These are phyloP conservation scores for Anacardium occidentale DNA, from an alignment of 345 rosid genomes.

Conservation along the genomic window DNA sequence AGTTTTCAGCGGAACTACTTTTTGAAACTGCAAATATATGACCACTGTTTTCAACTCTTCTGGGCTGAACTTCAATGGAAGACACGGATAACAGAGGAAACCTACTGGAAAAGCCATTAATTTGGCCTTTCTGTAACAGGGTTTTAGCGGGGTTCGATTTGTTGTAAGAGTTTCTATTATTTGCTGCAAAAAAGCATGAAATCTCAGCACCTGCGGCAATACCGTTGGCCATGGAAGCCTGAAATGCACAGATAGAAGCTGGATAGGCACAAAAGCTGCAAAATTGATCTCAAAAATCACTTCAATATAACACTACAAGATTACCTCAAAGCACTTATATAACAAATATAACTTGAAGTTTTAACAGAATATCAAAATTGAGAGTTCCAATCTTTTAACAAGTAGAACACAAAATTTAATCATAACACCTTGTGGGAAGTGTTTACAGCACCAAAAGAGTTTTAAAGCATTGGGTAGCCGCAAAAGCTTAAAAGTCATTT, in stretches of 20 bases:
- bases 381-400: too few species aligned
- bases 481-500: too few species aligned
- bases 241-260: not conserved
- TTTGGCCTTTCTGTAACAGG: not conserved
- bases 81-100: not conserved
- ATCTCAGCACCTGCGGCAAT: slow-evolving; percentile 21
- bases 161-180: not conserved
- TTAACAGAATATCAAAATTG: too few species aligned
- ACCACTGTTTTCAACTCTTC: not conserved
- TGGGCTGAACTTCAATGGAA: not conserved
- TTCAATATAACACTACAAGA: not conserved
- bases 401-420: too few species aligned
- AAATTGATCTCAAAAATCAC: not conserved
- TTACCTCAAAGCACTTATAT: not conserved
- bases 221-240: slow-evolving; percentile 14
- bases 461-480: too few species aligned
- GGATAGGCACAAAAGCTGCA: not conserved
- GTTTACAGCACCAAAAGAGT: too few species aligned
- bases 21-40: slow-evolving; percentile 28
- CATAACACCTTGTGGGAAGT: too few species aligned
- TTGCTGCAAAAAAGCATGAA: slow-evolving; percentile 14
- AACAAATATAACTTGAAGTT: too few species aligned
- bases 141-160: not conserved
- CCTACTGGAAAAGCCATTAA: not conserved
- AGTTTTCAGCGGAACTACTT: slow-evolving; percentile 17